A percentile compares a stretch with the other conserved stretches of the same genome.
phyloP scores from a whole-genome alignment of 495 filamentous ascomycete species.

The Ramalina intermedia region DNA sequence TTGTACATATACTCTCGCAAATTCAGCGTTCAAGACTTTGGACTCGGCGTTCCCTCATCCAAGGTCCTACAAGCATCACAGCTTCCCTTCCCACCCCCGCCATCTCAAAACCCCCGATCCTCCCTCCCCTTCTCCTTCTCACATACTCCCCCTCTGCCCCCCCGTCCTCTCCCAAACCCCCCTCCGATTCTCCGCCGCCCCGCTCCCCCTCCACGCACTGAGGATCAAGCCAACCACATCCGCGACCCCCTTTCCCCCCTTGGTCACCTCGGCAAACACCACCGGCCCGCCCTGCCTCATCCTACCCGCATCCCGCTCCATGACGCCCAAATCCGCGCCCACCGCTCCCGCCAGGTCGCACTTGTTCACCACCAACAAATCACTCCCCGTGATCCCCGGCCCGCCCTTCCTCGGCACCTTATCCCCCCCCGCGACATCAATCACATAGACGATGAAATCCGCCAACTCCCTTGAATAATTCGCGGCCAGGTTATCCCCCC shows the following conservation, averaged over 20 bases:
- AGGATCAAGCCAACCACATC: slow-evolving; percentile 78
- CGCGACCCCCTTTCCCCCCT: slow-evolving; percentile 70
- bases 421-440: slow-evolving; percentile 93
- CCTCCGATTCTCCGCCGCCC: slow-evolving; percentile 48
- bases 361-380: slow-evolving; percentile 90
- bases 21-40: background rate
- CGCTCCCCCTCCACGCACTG: slow-evolving; percentile 83
- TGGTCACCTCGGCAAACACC: slow-evolving; percentile 83
- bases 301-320: slow-evolving; percentile 88
- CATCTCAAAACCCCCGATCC: no score
- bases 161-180: slow-evolving; percentile 35
- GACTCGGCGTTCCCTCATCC: background rate
- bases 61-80: background rate
- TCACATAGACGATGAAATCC: slow-evolving; percentile 96
- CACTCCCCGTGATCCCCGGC: slow-evolving; percentile 89
- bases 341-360: slow-evolving; percentile 84
- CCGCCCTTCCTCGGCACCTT: slow-evolving; percentile 95
- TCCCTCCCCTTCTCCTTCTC: background rate
- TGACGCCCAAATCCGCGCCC: slow-evolving; percentile 80
- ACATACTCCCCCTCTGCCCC: slow-evolving; percentile 29
- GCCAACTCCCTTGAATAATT: slow-evolving; percentile 91
- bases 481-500: slow-evolving; percentile 90
- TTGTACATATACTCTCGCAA: no score
- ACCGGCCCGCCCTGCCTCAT: slow-evolving; percentile 95
- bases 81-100: background rate